Evolutionary conservation across 768 basidiomycete genomes (phyloP).

Genomic region (Megacollybia marginata): DNA sequence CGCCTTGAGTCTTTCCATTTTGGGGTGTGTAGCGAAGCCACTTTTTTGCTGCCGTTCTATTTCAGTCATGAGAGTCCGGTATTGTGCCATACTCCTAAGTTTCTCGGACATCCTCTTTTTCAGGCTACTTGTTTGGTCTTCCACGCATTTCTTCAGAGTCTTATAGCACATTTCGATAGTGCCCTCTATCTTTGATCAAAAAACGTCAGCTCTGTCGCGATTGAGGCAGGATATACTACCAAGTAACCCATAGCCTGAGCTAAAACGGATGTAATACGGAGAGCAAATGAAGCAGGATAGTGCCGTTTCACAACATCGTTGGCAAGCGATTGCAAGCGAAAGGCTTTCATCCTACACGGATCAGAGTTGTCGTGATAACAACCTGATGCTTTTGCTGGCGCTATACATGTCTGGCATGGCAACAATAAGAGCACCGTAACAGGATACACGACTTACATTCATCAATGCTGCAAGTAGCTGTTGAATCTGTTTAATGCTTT

Average conservation of each 20-base stretch:
- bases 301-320: no score
- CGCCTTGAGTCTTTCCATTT: conserved; percentile 77
- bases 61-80: conserved; percentile 60
- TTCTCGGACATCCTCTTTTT: conserved; percentile 23
- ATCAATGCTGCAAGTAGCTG: conserved; percentile 67
- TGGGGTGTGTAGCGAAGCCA: conserved; percentile 74
- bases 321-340: no score
- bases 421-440: no score
- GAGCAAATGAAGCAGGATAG: background rate
- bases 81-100: conserved; percentile 36
- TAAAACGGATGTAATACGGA: conserved; percentile 25
- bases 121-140: conserved; percentile 27
- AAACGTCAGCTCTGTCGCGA: background rate
- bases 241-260: conserved; percentile 87
- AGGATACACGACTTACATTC: conserved; percentile 42
- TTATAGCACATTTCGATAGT: conserved; percentile 75
- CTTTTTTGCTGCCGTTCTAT: conserved; percentile 49
- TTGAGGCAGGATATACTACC: conserved; percentile 29
- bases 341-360: no score
- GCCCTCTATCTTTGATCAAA: conserved; percentile 60
- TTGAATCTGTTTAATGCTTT: conserved; percentile 56
- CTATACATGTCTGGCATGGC: no score
- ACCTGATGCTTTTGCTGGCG: background rate
- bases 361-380: no score
- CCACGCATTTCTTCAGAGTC: conserved; percentile 37